These are phyloP conservation scores for Zychaea mexicana DNA, from an alignment of 371 early-diverging fungal species.

Conservation along the genomic window DNA sequence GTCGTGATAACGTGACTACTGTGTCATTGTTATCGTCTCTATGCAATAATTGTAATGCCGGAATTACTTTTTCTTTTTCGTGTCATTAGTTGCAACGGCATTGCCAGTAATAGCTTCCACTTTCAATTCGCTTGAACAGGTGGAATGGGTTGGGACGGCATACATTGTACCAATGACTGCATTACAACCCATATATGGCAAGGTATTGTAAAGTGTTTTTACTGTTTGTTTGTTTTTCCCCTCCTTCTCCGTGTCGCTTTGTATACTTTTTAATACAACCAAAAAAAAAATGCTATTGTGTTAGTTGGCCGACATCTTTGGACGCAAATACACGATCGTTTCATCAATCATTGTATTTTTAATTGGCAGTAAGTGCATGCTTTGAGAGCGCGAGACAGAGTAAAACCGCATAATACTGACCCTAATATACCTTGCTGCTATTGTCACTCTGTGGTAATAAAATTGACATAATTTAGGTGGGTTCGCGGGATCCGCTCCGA, in stretches of 20 bases:
- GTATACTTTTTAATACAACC: constrained; percentile 19
- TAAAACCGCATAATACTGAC: too few relatives aligned
- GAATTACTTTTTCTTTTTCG: not conserved
- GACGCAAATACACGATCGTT: constrained; percentile 9
- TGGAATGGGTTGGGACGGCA: constrained; percentile 64
- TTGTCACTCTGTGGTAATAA: too few relatives aligned
- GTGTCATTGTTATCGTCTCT: not conserved
- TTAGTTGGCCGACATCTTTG: constrained; percentile 13
- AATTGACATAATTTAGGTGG: constrained; percentile 11
- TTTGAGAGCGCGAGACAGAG: too few relatives aligned
- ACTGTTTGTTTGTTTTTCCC: not conserved
- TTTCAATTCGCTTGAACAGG: constrained; percentile 53
- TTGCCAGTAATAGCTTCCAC: constrained; percentile 40
- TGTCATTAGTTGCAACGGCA: constrained; percentile 28
- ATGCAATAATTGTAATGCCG: not conserved
- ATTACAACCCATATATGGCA: constrained; percentile 46
- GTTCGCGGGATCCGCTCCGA: constrained; percentile 2
- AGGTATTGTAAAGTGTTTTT: constrained; percentile 7
- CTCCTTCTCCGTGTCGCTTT: not conserved
- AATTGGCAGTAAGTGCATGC: constrained; percentile 39
- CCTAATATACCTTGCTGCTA: too few relatives aligned
- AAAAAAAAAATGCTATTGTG: not conserved
- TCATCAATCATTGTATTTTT: constrained; percentile 55
- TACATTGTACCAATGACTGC: constrained; percentile 43
- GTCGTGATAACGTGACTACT: not conserved